These are phyloP conservation scores for Pilaira anomala DNA, from an alignment of 192 early-diverging fungal genomes.

Conservation along the genomic window DNA sequence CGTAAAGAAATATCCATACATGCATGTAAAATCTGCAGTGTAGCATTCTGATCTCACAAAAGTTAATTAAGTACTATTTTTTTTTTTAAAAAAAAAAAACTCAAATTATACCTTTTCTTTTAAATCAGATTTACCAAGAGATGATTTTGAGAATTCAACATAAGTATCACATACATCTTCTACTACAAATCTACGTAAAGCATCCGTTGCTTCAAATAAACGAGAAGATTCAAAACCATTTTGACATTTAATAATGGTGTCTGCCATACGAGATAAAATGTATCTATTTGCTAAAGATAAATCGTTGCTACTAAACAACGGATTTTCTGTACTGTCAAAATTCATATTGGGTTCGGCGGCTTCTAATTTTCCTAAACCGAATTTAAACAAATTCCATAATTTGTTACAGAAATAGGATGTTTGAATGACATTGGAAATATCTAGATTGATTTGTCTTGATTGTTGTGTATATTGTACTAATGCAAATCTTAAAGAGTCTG, in stretches of 20 bases:
- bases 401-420: constrained; percentile 95
- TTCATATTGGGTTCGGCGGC: constrained; percentile 41
- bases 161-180: constrained; percentile 95
- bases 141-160: constrained; percentile 81
- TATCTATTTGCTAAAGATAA: constrained; percentile 76
- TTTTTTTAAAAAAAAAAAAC: not conserved
- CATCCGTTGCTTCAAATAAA: constrained; percentile 75
- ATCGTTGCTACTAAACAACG: not conserved
- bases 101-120: constrained; percentile 46
- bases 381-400: constrained; percentile 87
- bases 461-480: constrained; percentile 69
- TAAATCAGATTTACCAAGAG: constrained; percentile 61
- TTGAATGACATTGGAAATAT: constrained; percentile 79
- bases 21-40: constrained; percentile 55
- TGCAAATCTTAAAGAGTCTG: constrained; percentile 80
- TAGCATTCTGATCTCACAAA: constrained; percentile 30
- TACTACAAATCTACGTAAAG: constrained; percentile 83
- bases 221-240: constrained; percentile 64
- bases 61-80: not conserved
- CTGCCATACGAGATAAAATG: constrained; percentile 79
- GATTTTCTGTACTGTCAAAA: not conserved
- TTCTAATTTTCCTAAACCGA: constrained; percentile 63
- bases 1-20: constrained; percentile 76
- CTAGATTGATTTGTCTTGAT: constrained; percentile 87
- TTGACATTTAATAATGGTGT: constrained; percentile 64